These are phyloP conservation scores for Mycena venus DNA, from an alignment of 768 basidiomycete genomes.

Conservation along the genomic window DNA sequence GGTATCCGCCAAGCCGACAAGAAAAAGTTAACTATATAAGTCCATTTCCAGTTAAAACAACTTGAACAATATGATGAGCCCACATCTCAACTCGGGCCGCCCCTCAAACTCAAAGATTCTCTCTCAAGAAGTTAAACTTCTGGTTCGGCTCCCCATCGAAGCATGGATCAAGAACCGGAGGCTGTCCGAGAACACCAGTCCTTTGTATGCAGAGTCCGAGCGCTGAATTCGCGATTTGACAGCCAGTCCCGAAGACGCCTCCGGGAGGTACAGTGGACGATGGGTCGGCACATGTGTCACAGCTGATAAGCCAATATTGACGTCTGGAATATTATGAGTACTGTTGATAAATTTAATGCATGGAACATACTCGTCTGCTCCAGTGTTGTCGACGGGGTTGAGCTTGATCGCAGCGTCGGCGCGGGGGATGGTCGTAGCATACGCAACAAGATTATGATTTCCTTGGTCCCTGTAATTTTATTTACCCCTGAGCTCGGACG, in stretches of 20 bases:
- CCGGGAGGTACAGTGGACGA: constrained; percentile 11
- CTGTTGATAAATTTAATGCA: not conserved
- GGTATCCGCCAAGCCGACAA: too few relatives aligned
- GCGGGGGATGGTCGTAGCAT: not conserved
- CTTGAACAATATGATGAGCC: too few relatives aligned
- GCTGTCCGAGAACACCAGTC: not conserved
- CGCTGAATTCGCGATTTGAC: constrained; percentile 20
- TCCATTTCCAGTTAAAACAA: too few relatives aligned
- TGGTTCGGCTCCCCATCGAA: not conserved
- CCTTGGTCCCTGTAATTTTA: constrained; percentile 10
- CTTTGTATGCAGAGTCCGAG: constrained; percentile 15
- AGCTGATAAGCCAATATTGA: constrained; percentile 26
- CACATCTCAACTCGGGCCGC: too few relatives aligned
- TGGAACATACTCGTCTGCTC: constrained; percentile 9
- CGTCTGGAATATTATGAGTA: constrained; percentile 15
- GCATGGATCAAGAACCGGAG: constrained; percentile 4
- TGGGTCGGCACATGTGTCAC: constrained; percentile 15
- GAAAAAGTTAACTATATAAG: too few relatives aligned
- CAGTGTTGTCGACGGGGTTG: constrained; percentile 3
- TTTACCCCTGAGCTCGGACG: not conserved
- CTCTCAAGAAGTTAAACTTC: constrained; percentile 18
- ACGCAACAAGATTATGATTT: constrained; percentile 7
- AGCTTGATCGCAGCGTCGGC: not conserved
- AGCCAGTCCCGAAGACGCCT: constrained; percentile 20
- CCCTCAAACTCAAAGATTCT: not conserved